Percentiles rank a stretch among this genome's conserved stretches.
phyloP scores from a whole-genome alignment of 1,284 basidiomycete genomes.

The Ganoderma leucocontextum region DNA sequence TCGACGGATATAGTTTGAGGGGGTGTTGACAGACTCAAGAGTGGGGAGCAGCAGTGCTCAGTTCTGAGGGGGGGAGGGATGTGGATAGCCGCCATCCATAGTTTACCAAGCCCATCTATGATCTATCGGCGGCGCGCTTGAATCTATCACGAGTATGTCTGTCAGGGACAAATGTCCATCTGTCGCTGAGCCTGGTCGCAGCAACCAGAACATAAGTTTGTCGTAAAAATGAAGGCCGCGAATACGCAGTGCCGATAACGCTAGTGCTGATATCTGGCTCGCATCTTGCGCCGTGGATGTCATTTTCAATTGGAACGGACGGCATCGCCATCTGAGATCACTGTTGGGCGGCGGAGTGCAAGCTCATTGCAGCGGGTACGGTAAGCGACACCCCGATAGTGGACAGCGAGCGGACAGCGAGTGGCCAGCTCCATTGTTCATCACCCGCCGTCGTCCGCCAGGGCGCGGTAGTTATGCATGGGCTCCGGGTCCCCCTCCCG shows the following conservation, averaged over 20 bases:
- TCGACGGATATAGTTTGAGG: not conserved
- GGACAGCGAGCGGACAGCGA: not conserved
- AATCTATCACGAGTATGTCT: slow-evolving; percentile 4
- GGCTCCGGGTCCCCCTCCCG: slow-evolving; percentile 13
- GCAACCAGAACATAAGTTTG: not conserved
- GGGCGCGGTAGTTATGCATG: slow-evolving; percentile 27
- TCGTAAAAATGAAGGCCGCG: slow-evolving; percentile 2
- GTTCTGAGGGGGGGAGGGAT: not conserved
- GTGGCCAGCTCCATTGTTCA: not conserved
- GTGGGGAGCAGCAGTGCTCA: not conserved
- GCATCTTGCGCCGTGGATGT: not conserved
- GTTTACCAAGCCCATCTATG: not conserved
- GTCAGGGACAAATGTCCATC: not conserved
- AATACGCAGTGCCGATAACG: not conserved
- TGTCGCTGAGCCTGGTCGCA: not conserved
- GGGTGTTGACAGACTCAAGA: slow-evolving; percentile 2
- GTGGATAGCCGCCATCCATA: not conserved
- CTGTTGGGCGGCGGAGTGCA: slow-evolving; percentile 2
- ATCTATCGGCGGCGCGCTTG: not conserved
- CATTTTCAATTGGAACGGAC: not conserved
- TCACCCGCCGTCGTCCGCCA: not conserved
- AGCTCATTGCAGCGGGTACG: not conserved
- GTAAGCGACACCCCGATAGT: not conserved
- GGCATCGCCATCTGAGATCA: slow-evolving; percentile 1
- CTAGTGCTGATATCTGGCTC: slow-evolving; percentile 3